Base-by-base conservation (phyloP, 2,329 filamentous ascomycete species). In the Cladosporium sp. region DNA sequence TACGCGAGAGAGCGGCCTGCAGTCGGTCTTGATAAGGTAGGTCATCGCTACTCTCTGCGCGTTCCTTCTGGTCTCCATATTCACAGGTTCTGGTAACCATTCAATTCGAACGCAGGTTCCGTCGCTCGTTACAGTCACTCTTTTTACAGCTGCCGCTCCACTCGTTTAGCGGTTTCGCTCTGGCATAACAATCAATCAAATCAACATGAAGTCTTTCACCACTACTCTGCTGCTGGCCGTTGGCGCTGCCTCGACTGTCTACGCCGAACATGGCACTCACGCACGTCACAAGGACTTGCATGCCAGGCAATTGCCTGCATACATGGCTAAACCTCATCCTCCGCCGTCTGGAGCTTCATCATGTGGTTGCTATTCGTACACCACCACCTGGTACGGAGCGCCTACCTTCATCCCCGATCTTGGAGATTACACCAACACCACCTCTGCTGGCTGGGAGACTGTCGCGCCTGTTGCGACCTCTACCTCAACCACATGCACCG, bases 321-420 rank as follows among this genome's bases (percentile, higher is more conserved):
- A 51, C 30, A 47, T 34, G 28, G 43, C 49, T 14, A 42, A 43
- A 19, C 47, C 60, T 19, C 39, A 49, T 12, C 49, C 59, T 15
- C 34, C 59, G 11, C 58, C 50, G 43, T n/a, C 55, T 30, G 50
- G 58, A 39, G 60, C 55, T 50, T 63, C 39, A 19, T 55, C 61
- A 5, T 91, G 88, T 73, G 82, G 82, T 63, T 93, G 89, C 83
- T 88, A 82, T 65, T 91, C 89, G 73, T 84, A 88, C 79, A 88
- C 86, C 76, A 83, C 83, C 73, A 90, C 87, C 71, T 82, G 84
- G 77, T 86, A 83, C 68, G 88, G 88, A 70, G 79, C 84, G 70
- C 75, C 84, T 58, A 88, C 84, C 22, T 57, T 67, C 17, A 60
- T 63, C 7, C 59, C 51, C 25, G 60, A 54, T 42, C 49, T 58